These are phyloP conservation scores for Candida ovalis DNA, from an alignment of 805 yeast genomes.

Conservation along the genomic window DNA sequence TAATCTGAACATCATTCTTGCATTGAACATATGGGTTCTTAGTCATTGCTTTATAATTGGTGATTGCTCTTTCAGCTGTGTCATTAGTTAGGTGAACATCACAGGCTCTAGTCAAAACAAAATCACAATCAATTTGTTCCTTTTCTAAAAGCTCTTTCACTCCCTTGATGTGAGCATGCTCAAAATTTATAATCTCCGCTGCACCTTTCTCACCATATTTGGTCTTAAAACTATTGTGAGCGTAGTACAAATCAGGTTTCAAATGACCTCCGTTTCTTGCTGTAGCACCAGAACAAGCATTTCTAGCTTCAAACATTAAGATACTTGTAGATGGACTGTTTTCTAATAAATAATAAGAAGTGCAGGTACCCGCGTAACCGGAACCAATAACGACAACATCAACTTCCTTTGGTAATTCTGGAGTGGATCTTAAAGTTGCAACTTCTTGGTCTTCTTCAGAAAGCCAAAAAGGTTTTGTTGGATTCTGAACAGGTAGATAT, in stretches of 20 bases:
- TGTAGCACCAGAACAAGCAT: slow-evolving; percentile 38
- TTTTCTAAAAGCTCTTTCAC: slow-evolving; percentile 31
- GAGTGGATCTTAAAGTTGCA: slow-evolving; percentile 17
- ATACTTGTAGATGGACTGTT: slow-evolving; percentile 4
- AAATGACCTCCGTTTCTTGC: slow-evolving; percentile 50
- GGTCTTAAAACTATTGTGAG: slow-evolving; percentile 13
- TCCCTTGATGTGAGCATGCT: slow-evolving; percentile 31
- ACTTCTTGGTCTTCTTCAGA: slow-evolving; percentile 18
- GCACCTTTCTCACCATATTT: slow-evolving; percentile 27
- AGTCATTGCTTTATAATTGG: slow-evolving; percentile 2
- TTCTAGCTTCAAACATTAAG: slow-evolving; percentile 37
- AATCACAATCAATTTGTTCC: slow-evolving; percentile 29
- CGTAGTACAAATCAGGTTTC: slow-evolving; percentile 31
- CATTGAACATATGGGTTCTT: slow-evolving; percentile 27
- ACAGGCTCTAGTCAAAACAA: slow-evolving; percentile 27
- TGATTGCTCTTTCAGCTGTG: background rate
- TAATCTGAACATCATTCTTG: slow-evolving; percentile 31
- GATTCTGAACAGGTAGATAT: slow-evolving; percentile 17
- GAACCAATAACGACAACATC: slow-evolving; percentile 43
- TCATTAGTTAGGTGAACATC: slow-evolving; percentile 2
- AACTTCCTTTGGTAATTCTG: slow-evolving; percentile 32
- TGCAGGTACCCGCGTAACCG: slow-evolving; percentile 43
- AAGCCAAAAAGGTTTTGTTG: slow-evolving; percentile 24
- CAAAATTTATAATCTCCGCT: slow-evolving; percentile 36
- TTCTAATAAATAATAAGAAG: slow-evolving; percentile 23